Conservation (phyloP, 192 early-diverging fungal species). For the Linnemannia hyalina region DNA sequence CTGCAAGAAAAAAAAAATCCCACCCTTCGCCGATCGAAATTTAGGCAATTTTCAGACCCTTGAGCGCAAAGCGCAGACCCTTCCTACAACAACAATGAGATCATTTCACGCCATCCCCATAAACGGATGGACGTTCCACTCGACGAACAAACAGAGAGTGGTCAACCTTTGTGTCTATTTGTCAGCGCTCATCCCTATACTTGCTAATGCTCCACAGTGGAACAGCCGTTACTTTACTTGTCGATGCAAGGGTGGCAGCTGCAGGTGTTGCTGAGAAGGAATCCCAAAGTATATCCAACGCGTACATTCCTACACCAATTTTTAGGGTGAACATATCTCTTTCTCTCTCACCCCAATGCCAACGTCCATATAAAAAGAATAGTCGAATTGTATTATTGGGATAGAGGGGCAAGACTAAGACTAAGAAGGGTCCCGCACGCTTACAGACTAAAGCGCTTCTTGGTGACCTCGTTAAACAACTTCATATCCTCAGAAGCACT, state of each 20-base stretch:
- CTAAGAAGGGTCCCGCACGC: background rate
- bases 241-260: background rate
- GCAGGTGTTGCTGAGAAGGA: too few species aligned
- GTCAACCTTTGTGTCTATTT: background rate
- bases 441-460: background rate
- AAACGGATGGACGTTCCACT: background rate
- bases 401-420: background rate
- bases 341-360: too few species aligned
- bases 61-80: slow-evolving; percentile 1
- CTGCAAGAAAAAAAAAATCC: background rate
- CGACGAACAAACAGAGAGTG: background rate
- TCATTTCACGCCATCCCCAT: background rate
- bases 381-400: background rate
- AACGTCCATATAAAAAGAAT: too few species aligned
- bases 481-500: background rate
- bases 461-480: background rate
- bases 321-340: too few species aligned
- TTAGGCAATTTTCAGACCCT: background rate
- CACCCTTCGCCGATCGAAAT: too few species aligned
- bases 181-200: background rate
- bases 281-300: too few species aligned
- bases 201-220: background rate
- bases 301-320: too few species aligned
- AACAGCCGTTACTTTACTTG: background rate
- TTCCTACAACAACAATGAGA: background rate